A percentile compares a stretch with the other conserved stretches of the same genome.
Conservation (phyloP, 208 protist genomes). For the Trichomonas tenax region DNA sequence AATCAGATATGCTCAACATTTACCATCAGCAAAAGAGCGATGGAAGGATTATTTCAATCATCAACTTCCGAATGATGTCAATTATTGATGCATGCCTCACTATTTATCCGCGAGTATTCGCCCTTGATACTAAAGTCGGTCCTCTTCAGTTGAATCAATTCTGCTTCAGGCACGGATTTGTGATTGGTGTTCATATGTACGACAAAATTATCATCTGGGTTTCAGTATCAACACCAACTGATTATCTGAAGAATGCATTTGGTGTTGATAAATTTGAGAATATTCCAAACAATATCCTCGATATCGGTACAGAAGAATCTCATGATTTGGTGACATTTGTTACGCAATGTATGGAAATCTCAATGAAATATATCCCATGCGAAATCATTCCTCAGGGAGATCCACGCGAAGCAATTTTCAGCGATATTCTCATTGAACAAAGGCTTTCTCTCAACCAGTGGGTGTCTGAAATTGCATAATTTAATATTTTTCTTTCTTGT, state of each 20-base stretch:
- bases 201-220: neutral
- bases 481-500: too few species aligned
- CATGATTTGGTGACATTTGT: neutral
- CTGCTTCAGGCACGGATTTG: neutral
- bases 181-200: neutral
- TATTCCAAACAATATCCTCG: neutral
- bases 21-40: neutral
- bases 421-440: neutral
- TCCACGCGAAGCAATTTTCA: neutral
- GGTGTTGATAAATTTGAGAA: neutral
- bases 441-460: neutral
- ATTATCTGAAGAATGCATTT: neutral
- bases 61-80: neutral
- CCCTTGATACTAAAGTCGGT: neutral
- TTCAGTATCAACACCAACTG: too few species aligned
- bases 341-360: neutral
- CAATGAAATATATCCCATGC: neutral
- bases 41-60: neutral
- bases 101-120: neutral
- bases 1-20: too few species aligned
- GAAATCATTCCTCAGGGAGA: neutral
- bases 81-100: neutral
- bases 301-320: neutral
- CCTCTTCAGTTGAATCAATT: neutral
- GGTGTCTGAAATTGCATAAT: too few species aligned